These are phyloP conservation scores for Fusarium annulatum DNA, from an alignment of 2,329 filamentous ascomycete genomes.

Conservation along the genomic window DNA sequence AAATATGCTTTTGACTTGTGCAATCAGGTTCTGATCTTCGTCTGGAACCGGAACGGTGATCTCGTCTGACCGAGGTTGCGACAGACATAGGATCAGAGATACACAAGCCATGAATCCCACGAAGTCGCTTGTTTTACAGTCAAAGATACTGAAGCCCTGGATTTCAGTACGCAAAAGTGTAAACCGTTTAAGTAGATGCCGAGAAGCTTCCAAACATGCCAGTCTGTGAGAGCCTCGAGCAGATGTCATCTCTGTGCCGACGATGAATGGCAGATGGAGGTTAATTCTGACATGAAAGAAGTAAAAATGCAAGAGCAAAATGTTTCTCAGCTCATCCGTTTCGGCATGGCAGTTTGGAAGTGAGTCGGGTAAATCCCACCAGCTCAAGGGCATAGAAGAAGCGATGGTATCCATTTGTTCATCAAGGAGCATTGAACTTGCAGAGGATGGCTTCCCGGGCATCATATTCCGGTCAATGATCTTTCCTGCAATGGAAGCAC, in stretches of 20 bases:
- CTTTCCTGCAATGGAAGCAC: neutral
- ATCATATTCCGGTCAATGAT: neutral
- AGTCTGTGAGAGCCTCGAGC: neutral
- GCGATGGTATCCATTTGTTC: neutral
- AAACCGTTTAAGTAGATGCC: neutral
- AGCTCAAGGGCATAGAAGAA: neutral
- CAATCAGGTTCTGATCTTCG: neutral
- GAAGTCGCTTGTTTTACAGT: neutral
- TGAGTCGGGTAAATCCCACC: neutral
- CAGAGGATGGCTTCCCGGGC: neutral
- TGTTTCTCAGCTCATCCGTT: neutral
- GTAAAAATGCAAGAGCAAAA: neutral
- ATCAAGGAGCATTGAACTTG: neutral
- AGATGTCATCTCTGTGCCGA: neutral
- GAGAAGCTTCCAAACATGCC: neutral
- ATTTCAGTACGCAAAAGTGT: neutral
- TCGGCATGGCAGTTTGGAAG: neutral
- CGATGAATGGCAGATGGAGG: neutral
- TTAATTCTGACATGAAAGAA: neutral
- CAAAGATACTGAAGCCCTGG: neutral
- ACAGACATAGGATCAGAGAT: neutral
- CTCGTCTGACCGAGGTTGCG: neutral
- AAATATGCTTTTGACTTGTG: neutral
- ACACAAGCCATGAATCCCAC: neutral
- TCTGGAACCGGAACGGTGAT: neutral